A percentile compares a stretch with the other conserved stretches of the same genome.
phyloP scores from a whole-genome alignment of 2,329 filamentous ascomycete species.

The Aspergillus udagawae region DNA sequence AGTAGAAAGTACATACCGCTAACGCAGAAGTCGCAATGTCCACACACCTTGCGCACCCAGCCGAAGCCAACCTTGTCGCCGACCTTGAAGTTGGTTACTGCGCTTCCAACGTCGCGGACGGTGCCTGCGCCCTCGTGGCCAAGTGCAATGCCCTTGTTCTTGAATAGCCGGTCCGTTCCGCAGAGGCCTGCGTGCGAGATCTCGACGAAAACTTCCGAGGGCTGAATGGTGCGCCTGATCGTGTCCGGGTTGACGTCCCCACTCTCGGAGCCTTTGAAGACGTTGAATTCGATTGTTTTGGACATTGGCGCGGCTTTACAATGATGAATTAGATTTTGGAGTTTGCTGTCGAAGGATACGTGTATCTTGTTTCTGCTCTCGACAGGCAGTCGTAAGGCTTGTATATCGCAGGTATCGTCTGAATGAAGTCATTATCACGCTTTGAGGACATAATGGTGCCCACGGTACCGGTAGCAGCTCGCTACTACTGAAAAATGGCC shows the following conservation, averaged over 20 bases:
- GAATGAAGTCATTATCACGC: neutral
- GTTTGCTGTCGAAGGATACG: neutral
- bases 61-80: slow-evolving; percentile 33
- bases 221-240: slow-evolving; percentile 5
- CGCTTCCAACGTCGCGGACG: slow-evolving; percentile 45
- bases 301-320: neutral
- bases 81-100: slow-evolving; percentile 44
- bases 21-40: slow-evolving; percentile 28
- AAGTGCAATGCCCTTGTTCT: slow-evolving; percentile 27
- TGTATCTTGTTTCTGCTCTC: neutral
- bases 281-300: slow-evolving; percentile 4
- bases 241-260: slow-evolving; percentile 12
- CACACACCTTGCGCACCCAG: slow-evolving; percentile 25
- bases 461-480: neutral
- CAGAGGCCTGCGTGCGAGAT: slow-evolving; percentile 22
- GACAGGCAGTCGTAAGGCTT: neutral
- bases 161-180: slow-evolving; percentile 21
- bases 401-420: neutral
- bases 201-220: slow-evolving; percentile 15
- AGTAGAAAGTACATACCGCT: slow-evolving; percentile 9
- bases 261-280: slow-evolving; percentile 15
- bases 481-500: neutral
- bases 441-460: neutral
- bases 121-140: slow-evolving; percentile 54
- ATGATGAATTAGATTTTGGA: neutral